Conservation (phyloP, 2,329 filamentous ascomycete species). For the Hymenoscyphus repandus region DNA sequence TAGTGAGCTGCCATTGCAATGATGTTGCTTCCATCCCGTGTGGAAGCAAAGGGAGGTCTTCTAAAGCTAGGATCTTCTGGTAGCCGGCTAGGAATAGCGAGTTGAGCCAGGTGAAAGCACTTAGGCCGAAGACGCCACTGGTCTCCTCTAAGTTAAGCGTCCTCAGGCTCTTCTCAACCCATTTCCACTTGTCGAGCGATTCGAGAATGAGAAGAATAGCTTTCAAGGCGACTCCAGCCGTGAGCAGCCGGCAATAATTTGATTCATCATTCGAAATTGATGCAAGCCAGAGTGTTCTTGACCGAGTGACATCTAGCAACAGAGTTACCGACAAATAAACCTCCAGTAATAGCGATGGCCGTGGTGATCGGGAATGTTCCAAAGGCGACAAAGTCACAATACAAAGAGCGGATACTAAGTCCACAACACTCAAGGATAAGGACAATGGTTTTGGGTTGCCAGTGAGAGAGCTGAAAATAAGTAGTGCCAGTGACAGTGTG, state of each 20-base stretch:
- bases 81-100: slow-evolving; percentile 29
- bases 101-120: slow-evolving; percentile 33
- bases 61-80: slow-evolving; percentile 25
- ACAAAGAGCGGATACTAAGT: neutral
- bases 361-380: slow-evolving; percentile 12
- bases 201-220: slow-evolving; percentile 14
- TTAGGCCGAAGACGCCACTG: slow-evolving; percentile 28
- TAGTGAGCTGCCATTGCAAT: slow-evolving; percentile 9
- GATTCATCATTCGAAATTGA: slow-evolving; percentile 1
- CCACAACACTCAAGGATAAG: neutral
- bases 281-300: slow-evolving; percentile 12
- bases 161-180: slow-evolving; percentile 6
- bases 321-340: slow-evolving; percentile 9
- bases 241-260: slow-evolving; percentile 5
- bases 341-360: slow-evolving; percentile 12
- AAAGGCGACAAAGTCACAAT: slow-evolving; percentile 6
- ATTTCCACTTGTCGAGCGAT: slow-evolving; percentile 13
- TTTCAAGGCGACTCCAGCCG: slow-evolving; percentile 11
- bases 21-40: slow-evolving; percentile 6
- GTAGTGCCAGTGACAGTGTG: slow-evolving; percentile 1
- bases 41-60: slow-evolving; percentile 24
- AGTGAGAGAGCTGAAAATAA: neutral
- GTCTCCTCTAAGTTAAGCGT: slow-evolving; percentile 23
- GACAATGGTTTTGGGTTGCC: slow-evolving; percentile 18
- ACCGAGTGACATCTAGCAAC: slow-evolving; percentile 9